phyloP scores from a whole-genome alignment of 257 asterid genomes.

The Solanum commersonii region DNA sequence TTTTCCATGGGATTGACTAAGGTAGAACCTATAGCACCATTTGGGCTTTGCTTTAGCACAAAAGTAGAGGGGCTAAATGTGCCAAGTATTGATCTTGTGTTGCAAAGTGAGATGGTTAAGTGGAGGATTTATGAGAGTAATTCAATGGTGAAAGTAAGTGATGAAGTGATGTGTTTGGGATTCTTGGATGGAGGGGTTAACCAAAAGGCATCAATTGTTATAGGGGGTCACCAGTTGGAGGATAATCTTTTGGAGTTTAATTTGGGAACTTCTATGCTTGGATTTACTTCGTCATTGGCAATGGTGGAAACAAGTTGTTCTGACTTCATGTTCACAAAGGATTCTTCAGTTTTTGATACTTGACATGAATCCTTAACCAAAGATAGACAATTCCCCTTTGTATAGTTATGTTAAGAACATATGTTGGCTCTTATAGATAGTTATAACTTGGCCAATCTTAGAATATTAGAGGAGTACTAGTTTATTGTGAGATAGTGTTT shows the following conservation, averaged over 20 bases:
- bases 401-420: not conserved
- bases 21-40: constrained; percentile 49
- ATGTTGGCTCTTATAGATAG: not conserved
- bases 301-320: constrained; percentile 36
- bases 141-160: constrained; percentile 52
- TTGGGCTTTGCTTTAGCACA: constrained; percentile 57
- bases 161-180: constrained; percentile 69
- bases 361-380: not conserved
- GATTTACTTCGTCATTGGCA: constrained; percentile 40
- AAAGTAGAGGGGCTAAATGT: constrained; percentile 28
- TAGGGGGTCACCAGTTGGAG: constrained; percentile 77
- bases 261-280: constrained; percentile 69
- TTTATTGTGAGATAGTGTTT: not conserved
- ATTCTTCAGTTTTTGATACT: not conserved
- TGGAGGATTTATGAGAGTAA: constrained; percentile 61
- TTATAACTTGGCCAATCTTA: not conserved
- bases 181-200: constrained; percentile 70
- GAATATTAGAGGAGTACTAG: not conserved
- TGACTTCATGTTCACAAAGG: constrained; percentile 12
- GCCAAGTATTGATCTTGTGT: constrained; percentile 50
- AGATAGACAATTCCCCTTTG: not conserved
- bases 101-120: constrained; percentile 91
- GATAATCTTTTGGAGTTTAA: constrained; percentile 59
- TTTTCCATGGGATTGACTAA: constrained; percentile 30
- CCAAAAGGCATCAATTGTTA: constrained; percentile 40